Base-by-base conservation (phyloP, 805 yeast species). In the Wickerhamiella azyma region DNA sequence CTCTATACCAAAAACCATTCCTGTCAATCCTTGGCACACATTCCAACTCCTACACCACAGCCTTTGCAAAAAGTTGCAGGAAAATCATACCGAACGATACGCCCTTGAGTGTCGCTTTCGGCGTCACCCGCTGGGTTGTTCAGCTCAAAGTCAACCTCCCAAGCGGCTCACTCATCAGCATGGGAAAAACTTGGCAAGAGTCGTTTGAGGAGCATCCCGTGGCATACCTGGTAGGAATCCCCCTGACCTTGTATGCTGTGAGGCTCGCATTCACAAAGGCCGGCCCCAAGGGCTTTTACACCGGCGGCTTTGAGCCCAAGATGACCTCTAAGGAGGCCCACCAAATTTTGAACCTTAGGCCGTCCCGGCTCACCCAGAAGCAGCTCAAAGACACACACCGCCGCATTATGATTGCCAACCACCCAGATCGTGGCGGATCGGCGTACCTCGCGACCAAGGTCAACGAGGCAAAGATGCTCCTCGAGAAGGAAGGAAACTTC, bases 361-460 rank as follows among this genome's bases (percentile, higher is more conserved):
- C 67, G 45, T 54, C 64, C 32, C 56, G 65, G 7, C 54, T 68
- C 29, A 62, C 66, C 5, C 53, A 58, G 48, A 45, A 60, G 33
- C 66, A 65, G 47, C 57, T 89, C 53, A 80, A 79, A 61, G 78
- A 74, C 50, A 76, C 77, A 48, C 95, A 88, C 60, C 75, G 95
- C 65, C 70, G 70, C 55, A 79, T 86, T 57, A 83, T 88, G 92
- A 65, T 85, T 64, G 74, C 81, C 42, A 88, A 88, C 62, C 96
- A 88, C 60, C 96, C 96, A 9, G 96, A 88, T 67, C 82, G 79
- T 60, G 96, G 96, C 29, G 96, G 96, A 2, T 81, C 94, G 9
- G 83, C 94, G 24, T 85, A 74, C 57, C 62, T 88, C 62, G 95
- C 96, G 40, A 79, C 88, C 48, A 88, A 88, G 68, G 81, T 88